These are phyloP conservation scores for Saposhnikovia divaricata DNA, from an alignment of 129 eudicot genomes.

Conservation along the genomic window DNA sequence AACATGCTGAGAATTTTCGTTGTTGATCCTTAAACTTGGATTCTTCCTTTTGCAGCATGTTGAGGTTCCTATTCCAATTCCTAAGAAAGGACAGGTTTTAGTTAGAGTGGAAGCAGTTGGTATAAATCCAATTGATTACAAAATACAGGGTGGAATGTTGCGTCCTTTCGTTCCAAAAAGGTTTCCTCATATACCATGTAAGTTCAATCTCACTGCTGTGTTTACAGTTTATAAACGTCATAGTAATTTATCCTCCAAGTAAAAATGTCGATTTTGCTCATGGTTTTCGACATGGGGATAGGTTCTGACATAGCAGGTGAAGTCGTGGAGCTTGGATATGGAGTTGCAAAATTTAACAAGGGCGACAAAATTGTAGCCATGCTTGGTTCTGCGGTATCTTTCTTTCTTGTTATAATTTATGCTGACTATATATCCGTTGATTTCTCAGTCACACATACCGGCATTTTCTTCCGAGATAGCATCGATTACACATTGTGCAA, in stretches of 20 bases:
- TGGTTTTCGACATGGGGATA: neutral
- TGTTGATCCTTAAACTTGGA: neutral
- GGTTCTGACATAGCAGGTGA: constrained; percentile 46
- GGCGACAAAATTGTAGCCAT: constrained; percentile 49
- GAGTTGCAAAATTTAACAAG: constrained; percentile 30
- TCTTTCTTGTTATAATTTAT: neutral
- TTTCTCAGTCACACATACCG: no score
- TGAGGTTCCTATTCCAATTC: constrained; percentile 49
- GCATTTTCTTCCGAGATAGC: neutral
- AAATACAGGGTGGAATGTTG: constrained; percentile 66
- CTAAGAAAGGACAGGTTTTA: constrained; percentile 43
- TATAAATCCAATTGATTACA: constrained; percentile 56
- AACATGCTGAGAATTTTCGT: no score
- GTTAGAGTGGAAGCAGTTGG: constrained; percentile 50
- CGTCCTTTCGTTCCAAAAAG: constrained; percentile 56
- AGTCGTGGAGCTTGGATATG: constrained; percentile 41
- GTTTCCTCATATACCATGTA: constrained; percentile 70
- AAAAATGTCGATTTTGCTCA: neutral
- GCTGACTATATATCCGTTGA: neutral
- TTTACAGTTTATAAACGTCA: neutral
- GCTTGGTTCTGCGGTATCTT: constrained; percentile 17
- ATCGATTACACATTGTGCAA: neutral
- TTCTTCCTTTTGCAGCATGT: constrained; percentile 43
- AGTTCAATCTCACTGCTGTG: neutral
- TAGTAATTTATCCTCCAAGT: neutral